Evolutionary conservation across 345 rosid genomes (phyloP).

Genomic region (Citrus reticulata): DNA sequence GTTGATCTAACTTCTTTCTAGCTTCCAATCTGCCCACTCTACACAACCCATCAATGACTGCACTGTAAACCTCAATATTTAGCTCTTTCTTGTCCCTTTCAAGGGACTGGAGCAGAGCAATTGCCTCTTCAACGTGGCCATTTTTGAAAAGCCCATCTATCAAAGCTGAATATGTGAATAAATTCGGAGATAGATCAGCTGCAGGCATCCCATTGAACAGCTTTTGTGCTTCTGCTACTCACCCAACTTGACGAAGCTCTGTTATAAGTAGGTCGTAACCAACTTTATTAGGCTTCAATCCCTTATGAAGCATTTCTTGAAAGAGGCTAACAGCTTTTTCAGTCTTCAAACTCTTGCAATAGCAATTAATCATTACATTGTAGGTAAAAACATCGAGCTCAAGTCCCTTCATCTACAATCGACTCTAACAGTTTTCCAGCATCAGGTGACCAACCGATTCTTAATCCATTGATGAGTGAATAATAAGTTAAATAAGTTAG

Average conservation of each 20-base stretch:
- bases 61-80: constrained; percentile 20
- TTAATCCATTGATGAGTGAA: constrained; percentile 29
- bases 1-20: neutral
- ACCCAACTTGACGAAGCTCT: constrained; percentile 26
- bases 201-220: constrained; percentile 20
- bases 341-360: too few species aligned
- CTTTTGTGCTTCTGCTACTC: constrained; percentile 23
- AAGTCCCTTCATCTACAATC: too few species aligned
- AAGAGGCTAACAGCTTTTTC: too few species aligned
- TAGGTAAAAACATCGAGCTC: too few species aligned
- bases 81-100: constrained; percentile 13
- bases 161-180: constrained; percentile 5
- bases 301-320: too few species aligned
- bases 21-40: too few species aligned
- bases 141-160: constrained; percentile 27
- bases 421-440: constrained; percentile 21
- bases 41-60: too few species aligned
- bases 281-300: constrained; percentile 12
- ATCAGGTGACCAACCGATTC: constrained; percentile 25
- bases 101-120: constrained; percentile 10
- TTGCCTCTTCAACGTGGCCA: constrained; percentile 18
- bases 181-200: neutral
- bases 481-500: constrained; percentile 20
- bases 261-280: constrained; percentile 29
- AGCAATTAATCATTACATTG: too few species aligned